Conservation (phyloP, 305 asterid genomes). For the Fraxinus xanthoxyloides region DNA sequence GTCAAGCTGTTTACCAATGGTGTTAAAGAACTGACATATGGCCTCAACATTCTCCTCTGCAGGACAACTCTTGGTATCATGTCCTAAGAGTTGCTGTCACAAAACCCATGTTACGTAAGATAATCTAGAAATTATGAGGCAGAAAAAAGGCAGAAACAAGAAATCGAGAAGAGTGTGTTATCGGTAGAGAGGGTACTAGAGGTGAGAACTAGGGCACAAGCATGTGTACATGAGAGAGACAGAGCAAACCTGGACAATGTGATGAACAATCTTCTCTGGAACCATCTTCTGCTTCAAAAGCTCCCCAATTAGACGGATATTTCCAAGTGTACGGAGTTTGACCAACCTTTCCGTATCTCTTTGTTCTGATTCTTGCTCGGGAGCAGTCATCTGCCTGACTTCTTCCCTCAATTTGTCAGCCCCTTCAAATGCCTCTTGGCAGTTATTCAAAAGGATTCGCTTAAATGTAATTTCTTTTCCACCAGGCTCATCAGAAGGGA, state of each 20-base stretch:
- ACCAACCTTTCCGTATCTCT: constrained; percentile 75
- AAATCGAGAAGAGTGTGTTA: not conserved
- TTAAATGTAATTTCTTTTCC: constrained; percentile 89
- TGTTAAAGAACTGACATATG: constrained; percentile 87
- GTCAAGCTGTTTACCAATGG: constrained; percentile 92
- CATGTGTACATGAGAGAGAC: not conserved
- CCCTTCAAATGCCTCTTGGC: constrained; percentile 96
- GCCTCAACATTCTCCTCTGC: constrained; percentile 94
- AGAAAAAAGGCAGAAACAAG: not conserved
- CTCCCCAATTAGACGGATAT: constrained; percentile 92
- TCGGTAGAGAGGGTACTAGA: not conserved
- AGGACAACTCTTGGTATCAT: constrained; percentile 58
- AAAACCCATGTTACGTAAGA: constrained; percentile 4
- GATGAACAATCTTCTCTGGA: constrained; percentile 88
- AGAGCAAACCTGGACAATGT: constrained; percentile 76
- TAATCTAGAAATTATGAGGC: not conserved
- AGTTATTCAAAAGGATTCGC: constrained; percentile 69
- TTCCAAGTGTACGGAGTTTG: constrained; percentile 88
- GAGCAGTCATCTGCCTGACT: constrained; percentile 72
- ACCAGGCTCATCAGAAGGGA: constrained; percentile 84
- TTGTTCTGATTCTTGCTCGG: constrained; percentile 76
- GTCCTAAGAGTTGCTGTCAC: constrained; percentile 37
- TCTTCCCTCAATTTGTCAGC: constrained; percentile 78
- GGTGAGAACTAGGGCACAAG: not conserved
- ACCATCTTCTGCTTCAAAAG: constrained; percentile 96